Conservation (phyloP, 208 protist species). For the Crithidia thermophila region DNA sequence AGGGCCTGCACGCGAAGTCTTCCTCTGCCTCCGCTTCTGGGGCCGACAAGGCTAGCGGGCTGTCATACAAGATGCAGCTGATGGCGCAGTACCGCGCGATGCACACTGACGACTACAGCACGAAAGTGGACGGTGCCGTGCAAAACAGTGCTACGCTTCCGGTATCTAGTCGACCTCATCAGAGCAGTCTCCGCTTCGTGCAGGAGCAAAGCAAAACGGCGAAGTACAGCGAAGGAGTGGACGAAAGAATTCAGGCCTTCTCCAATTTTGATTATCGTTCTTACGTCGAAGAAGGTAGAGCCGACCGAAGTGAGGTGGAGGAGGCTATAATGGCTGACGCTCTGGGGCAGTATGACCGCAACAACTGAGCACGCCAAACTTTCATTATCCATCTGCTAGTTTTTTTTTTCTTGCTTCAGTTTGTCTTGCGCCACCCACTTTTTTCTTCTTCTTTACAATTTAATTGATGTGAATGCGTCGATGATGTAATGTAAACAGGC, state of each 20-base stretch:
- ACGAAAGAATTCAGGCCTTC: conserved; percentile 44
- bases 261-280: conserved; percentile 81
- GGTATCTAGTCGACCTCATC: too few relatives aligned
- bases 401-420: conserved; percentile 1
- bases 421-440: too few relatives aligned
- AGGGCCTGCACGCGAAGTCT: conserved; percentile 21
- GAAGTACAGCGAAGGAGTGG: conserved; percentile 60
- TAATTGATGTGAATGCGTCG: too few relatives aligned
- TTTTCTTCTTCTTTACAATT: too few relatives aligned
- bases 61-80: conserved; percentile 42
- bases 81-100: conserved; percentile 48
- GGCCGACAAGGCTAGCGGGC: neutral
- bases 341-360: conserved; percentile 62
- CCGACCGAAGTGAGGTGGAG: conserved; percentile 60
- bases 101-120: conserved; percentile 25
- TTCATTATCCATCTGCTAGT: too few relatives aligned
- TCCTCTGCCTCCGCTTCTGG: neutral
- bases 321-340: conserved; percentile 84
- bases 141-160: neutral
- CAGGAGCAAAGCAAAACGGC: conserved; percentile 28
- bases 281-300: conserved; percentile 61
- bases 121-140: conserved; percentile 1
- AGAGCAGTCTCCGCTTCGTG: conserved; percentile 50
- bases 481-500: too few relatives aligned
- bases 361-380: conserved; percentile 12